Conservation (phyloP, 257 asterid genomes). For the Hygrophila difformis region DNA sequence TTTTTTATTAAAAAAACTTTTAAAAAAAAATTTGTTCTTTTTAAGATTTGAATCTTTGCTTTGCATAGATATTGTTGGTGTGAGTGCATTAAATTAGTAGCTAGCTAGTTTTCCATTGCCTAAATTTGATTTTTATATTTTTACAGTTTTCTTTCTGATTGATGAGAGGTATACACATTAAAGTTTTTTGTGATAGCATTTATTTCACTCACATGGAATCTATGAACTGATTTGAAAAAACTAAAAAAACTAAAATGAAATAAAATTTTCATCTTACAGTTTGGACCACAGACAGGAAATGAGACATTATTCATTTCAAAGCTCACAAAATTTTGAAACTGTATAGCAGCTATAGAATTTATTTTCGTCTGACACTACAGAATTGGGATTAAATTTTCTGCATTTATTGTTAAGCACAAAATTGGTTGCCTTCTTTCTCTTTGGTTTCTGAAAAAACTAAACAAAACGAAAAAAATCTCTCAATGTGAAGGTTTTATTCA, state of each 20-base stretch:
- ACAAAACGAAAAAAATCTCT: too few relatives aligned
- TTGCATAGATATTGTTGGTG: conserved; percentile 21
- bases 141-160: background rate
- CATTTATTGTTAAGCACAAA: too few relatives aligned
- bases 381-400: too few relatives aligned
- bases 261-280: conserved; percentile 22
- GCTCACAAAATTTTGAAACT: too few relatives aligned
- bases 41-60: too few relatives aligned
- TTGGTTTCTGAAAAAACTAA: too few relatives aligned
- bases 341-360: too few relatives aligned
- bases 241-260: too few relatives aligned
- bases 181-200: conserved; percentile 53
- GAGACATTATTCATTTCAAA: conserved; percentile 6
- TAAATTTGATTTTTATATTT: too few relatives aligned
- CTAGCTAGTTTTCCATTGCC: conserved; percentile 14
- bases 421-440: too few relatives aligned
- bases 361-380: too few relatives aligned
- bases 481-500: too few relatives aligned
- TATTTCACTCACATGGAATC: conserved; percentile 78
- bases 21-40: background rate
- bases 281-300: conserved; percentile 39
- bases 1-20: background rate
- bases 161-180: conserved; percentile 36
- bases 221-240: conserved; percentile 52
- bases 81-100: conserved; percentile 24